A percentile compares a stretch with the other conserved stretches of the same genome.
Evolutionary conservation across 306 rosid species (phyloP).

Genomic region (Glycyrrhiza uralensis): DNA sequence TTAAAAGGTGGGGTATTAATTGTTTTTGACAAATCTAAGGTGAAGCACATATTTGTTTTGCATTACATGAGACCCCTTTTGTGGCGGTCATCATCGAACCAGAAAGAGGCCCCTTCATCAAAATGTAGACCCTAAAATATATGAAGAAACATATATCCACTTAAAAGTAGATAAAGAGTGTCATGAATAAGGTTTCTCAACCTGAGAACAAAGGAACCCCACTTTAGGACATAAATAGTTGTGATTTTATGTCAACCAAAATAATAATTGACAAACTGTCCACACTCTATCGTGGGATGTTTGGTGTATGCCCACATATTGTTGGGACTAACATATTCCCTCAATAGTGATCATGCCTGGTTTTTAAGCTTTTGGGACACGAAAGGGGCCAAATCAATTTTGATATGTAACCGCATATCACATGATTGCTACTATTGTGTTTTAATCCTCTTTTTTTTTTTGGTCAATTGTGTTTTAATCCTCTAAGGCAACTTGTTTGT

Average conservation of each 20-base stretch:
- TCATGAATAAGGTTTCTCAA: slow-evolving; percentile 26
- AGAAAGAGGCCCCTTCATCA: slow-evolving; percentile 8
- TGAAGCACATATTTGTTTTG: slow-evolving; percentile 26
- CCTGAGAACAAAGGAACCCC: slow-evolving; percentile 34
- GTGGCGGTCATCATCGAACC: slow-evolving; percentile 18
- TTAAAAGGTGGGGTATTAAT: neutral
- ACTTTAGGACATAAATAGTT: slow-evolving; percentile 20
- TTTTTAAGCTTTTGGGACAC: slow-evolving; percentile 15
- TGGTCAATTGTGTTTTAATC: slow-evolving; percentile 20
- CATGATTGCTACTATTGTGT: slow-evolving; percentile 8
- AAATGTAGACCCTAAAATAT: slow-evolving; percentile 20
- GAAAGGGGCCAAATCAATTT: slow-evolving; percentile 16
- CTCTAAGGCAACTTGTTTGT: slow-evolving; percentile 10
- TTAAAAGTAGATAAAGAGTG: slow-evolving; percentile 29
- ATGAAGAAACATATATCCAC: neutral
- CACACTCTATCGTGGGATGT: slow-evolving; percentile 32
- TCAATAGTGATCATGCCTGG: slow-evolving; percentile 10
- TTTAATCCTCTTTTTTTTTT: no score
- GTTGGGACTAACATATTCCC: neutral
- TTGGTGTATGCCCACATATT: slow-evolving; percentile 29
- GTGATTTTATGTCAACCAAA: slow-evolving; percentile 30
- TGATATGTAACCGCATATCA: slow-evolving; percentile 5
- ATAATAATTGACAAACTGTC: slow-evolving; percentile 29
- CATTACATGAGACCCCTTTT: slow-evolving; percentile 12
- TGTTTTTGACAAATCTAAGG: neutral